Conservation (phyloP, 345 rosid species). For the Lagerstroemia speciosa region DNA sequence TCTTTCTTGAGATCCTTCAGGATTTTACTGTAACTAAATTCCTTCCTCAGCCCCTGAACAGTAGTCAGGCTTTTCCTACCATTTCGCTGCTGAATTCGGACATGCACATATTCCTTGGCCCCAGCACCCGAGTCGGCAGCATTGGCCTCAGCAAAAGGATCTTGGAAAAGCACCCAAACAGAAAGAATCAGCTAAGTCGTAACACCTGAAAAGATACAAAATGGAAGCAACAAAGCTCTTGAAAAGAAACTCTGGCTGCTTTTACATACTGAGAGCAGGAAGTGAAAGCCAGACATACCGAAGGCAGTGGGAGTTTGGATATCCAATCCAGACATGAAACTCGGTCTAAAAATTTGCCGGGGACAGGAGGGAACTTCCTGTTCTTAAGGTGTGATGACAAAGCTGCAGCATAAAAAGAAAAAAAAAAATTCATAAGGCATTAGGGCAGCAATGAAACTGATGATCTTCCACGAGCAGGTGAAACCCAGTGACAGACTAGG, state of each 20-base stretch:
- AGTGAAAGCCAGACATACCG: constrained; percentile 2
- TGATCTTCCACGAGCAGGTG: background rate
- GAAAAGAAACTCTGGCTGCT: background rate
- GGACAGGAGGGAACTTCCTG: background rate
- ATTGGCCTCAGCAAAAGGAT: constrained; percentile 14
- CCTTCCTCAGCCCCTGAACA: constrained; percentile 30
- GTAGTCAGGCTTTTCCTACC: constrained; percentile 28
- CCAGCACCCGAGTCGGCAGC: constrained; percentile 29
- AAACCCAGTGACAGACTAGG: background rate
- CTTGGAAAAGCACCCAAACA: background rate
- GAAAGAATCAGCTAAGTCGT: background rate
- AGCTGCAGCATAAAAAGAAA: background rate
- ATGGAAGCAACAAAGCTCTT: background rate
- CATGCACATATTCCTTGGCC: constrained; percentile 22
- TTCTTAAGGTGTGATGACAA: background rate
- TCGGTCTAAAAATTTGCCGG: background rate
- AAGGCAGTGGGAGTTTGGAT: constrained; percentile 8
- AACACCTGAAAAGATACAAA: background rate
- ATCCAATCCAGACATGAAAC: constrained; percentile 13
- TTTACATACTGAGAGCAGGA: background rate
- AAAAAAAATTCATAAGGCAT: background rate
- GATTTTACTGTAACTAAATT: constrained; percentile 31
- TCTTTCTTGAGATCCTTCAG: too few species aligned
- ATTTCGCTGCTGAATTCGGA: constrained; percentile 24
- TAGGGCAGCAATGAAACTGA: background rate